Evolutionary conservation across 495 filamentous ascomycete species (phyloP), one percentile per base, ranked within the genome.

Genomic region (Tuber magnatum): DNA sequence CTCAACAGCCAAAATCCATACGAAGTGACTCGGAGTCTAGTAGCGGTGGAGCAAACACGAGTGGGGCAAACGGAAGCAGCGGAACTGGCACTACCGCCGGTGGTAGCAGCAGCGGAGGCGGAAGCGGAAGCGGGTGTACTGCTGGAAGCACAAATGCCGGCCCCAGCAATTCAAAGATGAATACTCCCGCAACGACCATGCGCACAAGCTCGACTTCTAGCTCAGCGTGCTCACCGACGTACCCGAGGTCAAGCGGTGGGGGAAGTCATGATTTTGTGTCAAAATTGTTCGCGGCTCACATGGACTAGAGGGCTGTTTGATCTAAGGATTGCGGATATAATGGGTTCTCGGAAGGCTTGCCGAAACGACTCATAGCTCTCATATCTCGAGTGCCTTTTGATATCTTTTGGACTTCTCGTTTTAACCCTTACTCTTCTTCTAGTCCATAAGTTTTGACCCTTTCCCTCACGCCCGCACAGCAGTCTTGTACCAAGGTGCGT

Each of bases 11-110:
- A 14, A 74, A 75, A 41, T 78, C 78, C 28, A 28, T 72, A n/a
- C 70, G 70, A 8, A 79, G 76, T 42, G 71, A 73, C 41, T 79
- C 77, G 6, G 76, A 79, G 44, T 79, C 77, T 1, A 79, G 76
- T 35, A 75, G 56, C 56, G 16, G 28, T 65, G 56, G 56, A 35
- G 56, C 56, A 65, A 65, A 65, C 56, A 65, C 56, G 28, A 65
- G 56, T 65, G 56, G 56, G 56, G 35, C 28, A 35, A 65, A 28
- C 32, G 56, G 56, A 20, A 65, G 56, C 28, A 65, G 56, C 12
- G 56, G 56, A 14, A 35, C 56, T 35, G 18, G 28, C 28, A 35
- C 56, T 32, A 20, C 28, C 32, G 56, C 56, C 0, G 28, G 56
- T 18, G 28, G 56, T 20, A 35, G 56, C 28, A 28, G 56, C 4